Percentiles rank a stretch among this genome's conserved stretches.
Conservation (phyloP, 768 basidiomycete species). For the Leucocoprinus sp. region DNA sequence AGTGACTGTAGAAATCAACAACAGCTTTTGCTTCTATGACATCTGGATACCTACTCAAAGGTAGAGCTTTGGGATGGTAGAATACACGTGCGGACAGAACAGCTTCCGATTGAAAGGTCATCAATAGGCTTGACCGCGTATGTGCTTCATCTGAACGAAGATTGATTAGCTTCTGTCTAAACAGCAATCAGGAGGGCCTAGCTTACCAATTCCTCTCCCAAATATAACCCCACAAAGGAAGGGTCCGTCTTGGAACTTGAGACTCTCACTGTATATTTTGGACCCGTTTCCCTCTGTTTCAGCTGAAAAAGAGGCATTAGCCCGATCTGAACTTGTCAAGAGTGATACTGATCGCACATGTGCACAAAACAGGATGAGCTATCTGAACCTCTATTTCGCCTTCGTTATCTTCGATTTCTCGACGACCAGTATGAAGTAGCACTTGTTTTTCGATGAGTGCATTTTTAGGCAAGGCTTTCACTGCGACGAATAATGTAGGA, state of each 20-base stretch:
- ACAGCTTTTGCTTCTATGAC: not conserved
- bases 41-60: slow-evolving; percentile 21
- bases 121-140: not conserved
- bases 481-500: slow-evolving; percentile 49
- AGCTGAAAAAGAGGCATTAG: not conserved
- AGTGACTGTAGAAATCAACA: not conserved
- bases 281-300: not conserved
- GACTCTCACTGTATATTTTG: slow-evolving; percentile 2
- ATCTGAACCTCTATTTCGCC: slow-evolving; percentile 28
- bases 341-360: not conserved
- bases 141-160: not conserved
- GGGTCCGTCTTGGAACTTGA: not conserved
- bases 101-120: not conserved
- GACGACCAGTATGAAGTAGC: slow-evolving; percentile 59
- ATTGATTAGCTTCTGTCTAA: not conserved
- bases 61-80: slow-evolving; percentile 24
- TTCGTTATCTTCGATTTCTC: slow-evolving; percentile 36
- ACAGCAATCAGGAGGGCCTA: slow-evolving; percentile 1
- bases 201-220: slow-evolving; percentile 2
- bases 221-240: slow-evolving; percentile 2
- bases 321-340: no score
- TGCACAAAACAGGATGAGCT: not conserved
- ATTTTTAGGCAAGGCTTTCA: slow-evolving; percentile 61
- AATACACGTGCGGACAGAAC: slow-evolving; percentile 41
- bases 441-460: slow-evolving; percentile 75